Evolutionary conservation across 1,284 basidiomycete genomes (phyloP), one percentile per base, ranked within the genome.

Genomic region (Psilocybe mexicana): DNA sequence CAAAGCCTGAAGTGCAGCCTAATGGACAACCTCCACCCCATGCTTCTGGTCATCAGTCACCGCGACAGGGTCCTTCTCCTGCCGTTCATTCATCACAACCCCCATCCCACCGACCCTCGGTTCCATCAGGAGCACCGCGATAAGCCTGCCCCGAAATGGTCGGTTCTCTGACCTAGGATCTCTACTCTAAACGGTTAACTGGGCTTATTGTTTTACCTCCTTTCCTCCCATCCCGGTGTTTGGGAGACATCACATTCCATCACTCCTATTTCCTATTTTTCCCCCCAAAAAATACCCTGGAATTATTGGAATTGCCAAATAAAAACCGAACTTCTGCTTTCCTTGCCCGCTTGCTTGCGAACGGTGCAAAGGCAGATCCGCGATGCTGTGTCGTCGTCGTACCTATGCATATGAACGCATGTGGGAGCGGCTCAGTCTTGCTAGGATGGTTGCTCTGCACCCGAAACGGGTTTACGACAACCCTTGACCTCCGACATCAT

Each of bases 1-100:
- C 81, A n/a, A 88, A 87, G 67, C 82, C 85, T 8, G 51, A 61
- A 40, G 47, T 60, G 48, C 66, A 69, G 45, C 61, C 60, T 30
- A 62, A 57, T 3, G 38, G 38, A 4, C 38, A 11, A 3, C 51
- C 58, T 42, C 58, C 65, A 26, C 59, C 63, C 33, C 64, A 64
- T 24, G 44, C 62, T 55, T 69, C 57, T 35, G 33, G 45, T n/a
- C 62, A 59, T 11, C 57, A 61, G 33, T 64, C 63, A 12, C 69
- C 66, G 52, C 66, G 67, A 23, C 44, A 66, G 64, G 55, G 64
- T 63, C 42, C 64, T 63, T 48, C 63, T 47, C 44, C 58, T 50
- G 42, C 58, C 48, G 38, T 49, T 43, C 54, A 51, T 30, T 43
- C 26, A 18, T 46, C 58, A 14, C 48, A 46, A 18, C 24, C 54